Conservation (phyloP, 768 basidiomycete genomes). For the Dacryopinax spathularia region DNA sequence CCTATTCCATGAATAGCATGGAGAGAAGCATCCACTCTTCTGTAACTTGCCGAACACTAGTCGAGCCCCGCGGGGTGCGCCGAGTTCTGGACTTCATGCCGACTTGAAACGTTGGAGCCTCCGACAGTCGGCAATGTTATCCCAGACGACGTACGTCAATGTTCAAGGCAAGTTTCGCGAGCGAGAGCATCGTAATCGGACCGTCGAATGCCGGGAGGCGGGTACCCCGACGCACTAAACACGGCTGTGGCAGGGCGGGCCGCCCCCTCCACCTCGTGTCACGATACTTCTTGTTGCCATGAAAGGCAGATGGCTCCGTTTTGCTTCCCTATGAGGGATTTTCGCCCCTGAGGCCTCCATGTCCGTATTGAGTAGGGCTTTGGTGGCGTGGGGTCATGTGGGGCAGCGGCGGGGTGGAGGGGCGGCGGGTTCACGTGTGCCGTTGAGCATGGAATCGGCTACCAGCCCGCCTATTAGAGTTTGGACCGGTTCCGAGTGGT, state of each 20-base stretch:
- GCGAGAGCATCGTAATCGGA: not conserved
- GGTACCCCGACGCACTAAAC: not conserved
- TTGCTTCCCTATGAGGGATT: not conserved
- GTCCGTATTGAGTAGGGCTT: not conserved
- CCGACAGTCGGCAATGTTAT: not conserved
- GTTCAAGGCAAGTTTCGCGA: not conserved
- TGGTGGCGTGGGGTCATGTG: not conserved
- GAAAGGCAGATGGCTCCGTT: not conserved
- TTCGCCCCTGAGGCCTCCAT: not conserved
- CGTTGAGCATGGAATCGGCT: not conserved
- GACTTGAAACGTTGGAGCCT: not conserved
- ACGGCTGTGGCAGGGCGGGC: not conserved
- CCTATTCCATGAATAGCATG: not conserved
- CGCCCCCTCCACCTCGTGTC: not conserved
- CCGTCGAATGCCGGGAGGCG: not conserved
- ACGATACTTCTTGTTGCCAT: not conserved
- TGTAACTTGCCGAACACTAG: not conserved
- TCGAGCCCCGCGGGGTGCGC: not conserved
- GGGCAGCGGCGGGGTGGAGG: not conserved
- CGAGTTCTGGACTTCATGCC: not conserved
- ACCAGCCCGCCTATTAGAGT: not conserved
- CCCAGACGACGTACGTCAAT: not conserved
- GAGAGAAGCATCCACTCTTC: not conserved
- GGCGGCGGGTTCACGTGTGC: conserved; percentile 3
- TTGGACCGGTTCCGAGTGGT: not conserved